These are phyloP conservation scores for Henningerozyma blattae DNA, from an alignment of 805 yeast species.

Conservation along the genomic window DNA sequence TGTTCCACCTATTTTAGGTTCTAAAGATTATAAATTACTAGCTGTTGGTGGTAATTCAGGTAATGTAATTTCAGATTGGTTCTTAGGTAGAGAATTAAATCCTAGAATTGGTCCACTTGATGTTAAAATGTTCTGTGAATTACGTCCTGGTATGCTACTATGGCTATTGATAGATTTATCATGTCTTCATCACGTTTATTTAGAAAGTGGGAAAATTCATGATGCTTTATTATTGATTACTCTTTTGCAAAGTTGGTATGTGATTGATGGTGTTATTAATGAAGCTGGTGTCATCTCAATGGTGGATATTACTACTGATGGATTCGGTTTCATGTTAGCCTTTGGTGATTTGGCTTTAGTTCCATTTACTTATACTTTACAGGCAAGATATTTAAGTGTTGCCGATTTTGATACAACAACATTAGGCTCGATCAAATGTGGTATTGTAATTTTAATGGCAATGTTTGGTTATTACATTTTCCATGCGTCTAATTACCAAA, in stretches of 20 bases:
- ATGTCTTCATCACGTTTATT: constrained; percentile 71
- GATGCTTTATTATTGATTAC: constrained; percentile 66
- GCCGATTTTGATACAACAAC: constrained; percentile 34
- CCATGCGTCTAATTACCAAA: constrained; percentile 74
- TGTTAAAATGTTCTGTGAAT: constrained; percentile 82
- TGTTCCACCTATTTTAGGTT: constrained; percentile 38
- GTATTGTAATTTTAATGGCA: constrained; percentile 36
- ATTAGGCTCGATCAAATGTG: constrained; percentile 13
- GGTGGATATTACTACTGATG: constrained; percentile 96
- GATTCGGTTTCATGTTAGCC: constrained; percentile 91
- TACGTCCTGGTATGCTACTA: constrained; percentile 85
- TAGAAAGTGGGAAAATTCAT: constrained; percentile 41
- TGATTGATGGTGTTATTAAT: constrained; percentile 83
- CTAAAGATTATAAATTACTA: constrained; percentile 53
- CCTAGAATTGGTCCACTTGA: constrained; percentile 77
- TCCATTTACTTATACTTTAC: constrained; percentile 84
- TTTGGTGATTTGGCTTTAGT: constrained; percentile 91
- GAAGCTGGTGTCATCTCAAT: constrained; percentile 83
- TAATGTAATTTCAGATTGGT: constrained; percentile 75
- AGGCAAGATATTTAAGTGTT: constrained; percentile 67
- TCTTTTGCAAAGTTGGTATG: constrained; percentile 64
- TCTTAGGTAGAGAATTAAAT: constrained; percentile 90
- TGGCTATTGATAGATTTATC: constrained; percentile 75
- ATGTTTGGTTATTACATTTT: constrained; percentile 67
- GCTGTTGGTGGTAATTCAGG: constrained; percentile 85